Base-by-base conservation (phyloP, 176 grass and related monocot genomes). In the Hyparrhenia diplandra region DNA sequence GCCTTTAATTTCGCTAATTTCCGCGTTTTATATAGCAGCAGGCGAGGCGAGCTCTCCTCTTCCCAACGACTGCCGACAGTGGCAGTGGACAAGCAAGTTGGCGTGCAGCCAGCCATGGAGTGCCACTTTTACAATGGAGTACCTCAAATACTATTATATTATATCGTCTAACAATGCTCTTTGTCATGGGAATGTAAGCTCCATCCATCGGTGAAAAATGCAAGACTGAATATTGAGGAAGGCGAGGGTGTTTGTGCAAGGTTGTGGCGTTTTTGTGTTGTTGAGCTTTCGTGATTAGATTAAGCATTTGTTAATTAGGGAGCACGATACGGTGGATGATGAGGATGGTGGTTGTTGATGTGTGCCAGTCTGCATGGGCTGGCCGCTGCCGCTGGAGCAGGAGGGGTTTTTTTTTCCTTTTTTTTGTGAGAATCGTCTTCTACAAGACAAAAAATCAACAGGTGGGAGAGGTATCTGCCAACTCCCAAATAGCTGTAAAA, bases 311-410 rank as follows among this genome's bases (percentile, higher is more conserved):
- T 47, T 76, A 69, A 87, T 72, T 54, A 64, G 86, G 2, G 64
- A 81, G 77, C 20, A 75, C 41, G 31, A 37, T 85, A 67, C 20
- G 74, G 59, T 79, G 84, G 74, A 68, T 32, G 88, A 68, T 25
- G 84, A 58, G 82, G 46, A 30, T 21, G 87, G 67, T 89, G 51
- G 87, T 89, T 83, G 87, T 89, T 83, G 88, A 86, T 86, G 73
- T 64, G 84, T 75, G 88, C 74, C 88, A 90, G 73, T 86, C 88
- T 90, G 74, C 88, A 79, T 86, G 80, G 84, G 79, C 84, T 90
- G 43, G 45, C 4, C 0, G 74, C 71, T 79, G 79, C 71, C 24
- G 45, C 40, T 16, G 23, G 24, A 47, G 77, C 35, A 0, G 31
- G 2, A 51, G 20, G 47, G 35, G 3, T 82, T 76, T 72, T 69